phyloP scores from a whole-genome alignment of 1,139 yeast species.

The Suhomyces guaymorum region DNA sequence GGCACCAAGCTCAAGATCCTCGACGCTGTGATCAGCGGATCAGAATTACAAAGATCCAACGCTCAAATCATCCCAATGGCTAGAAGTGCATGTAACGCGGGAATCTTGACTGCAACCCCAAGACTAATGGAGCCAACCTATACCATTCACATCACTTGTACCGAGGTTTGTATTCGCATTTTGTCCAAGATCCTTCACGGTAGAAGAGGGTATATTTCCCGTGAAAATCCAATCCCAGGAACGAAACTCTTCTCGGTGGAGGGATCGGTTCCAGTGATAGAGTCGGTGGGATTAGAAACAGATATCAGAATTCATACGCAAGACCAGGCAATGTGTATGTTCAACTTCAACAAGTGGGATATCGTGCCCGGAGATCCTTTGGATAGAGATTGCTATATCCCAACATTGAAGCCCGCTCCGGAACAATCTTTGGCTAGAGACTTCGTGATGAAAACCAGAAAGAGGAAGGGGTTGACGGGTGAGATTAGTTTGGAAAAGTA shows the following conservation, averaged over 20 bases:
- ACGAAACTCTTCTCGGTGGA: conserved; percentile 64
- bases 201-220: conserved; percentile 61
- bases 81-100: conserved; percentile 82
- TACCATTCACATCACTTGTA: conserved; percentile 59
- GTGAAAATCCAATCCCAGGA: conserved; percentile 64
- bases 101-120: conserved; percentile 78
- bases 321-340: conserved; percentile 73
- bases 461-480: conserved; percentile 79
- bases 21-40: conserved; percentile 55
- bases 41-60: conserved; percentile 51
- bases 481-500: conserved; percentile 75
- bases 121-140: conserved; percentile 81
- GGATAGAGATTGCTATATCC: conserved; percentile 62
- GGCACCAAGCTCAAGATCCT: conserved; percentile 72
- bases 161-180: conserved; percentile 43
- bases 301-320: conserved; percentile 76
- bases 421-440: conserved; percentile 76
- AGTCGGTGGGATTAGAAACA: conserved; percentile 84
- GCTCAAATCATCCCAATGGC: conserved; percentile 84
- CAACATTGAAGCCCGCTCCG: conserved; percentile 75
- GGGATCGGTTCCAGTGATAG: conserved; percentile 83
- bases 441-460: conserved; percentile 83
- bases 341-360: conserved; percentile 72
- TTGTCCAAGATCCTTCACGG: conserved; percentile 54
- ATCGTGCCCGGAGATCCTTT: conserved; percentile 90